Evolutionary conservation across 140 eudicot genomes (phyloP), one percentile per base, ranked within the genome.

Genomic region (Anethum foeniculum): DNA sequence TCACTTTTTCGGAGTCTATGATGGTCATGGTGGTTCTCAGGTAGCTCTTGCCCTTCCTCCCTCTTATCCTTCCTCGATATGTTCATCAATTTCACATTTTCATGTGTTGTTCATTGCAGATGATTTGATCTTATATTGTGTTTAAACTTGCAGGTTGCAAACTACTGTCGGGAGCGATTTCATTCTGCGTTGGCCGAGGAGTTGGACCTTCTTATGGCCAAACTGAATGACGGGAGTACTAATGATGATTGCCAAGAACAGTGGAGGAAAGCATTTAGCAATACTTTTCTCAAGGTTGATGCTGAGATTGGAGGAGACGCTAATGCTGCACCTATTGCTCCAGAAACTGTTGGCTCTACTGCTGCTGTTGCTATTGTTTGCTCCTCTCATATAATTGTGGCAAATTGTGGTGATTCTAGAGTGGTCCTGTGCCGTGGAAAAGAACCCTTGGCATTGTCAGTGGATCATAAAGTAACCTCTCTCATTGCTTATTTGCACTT

Each of bases 1-100:
- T 39, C 97, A 91, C 84, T 91, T 91, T 89, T 93, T 91, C 76
- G 97, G 97, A 62, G 98, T 93, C 46, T 91, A 93, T 79, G 97
- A 93, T 80, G 97, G 97, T 77, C 97, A 93, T 88, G 97, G 97
- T 80, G 97, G 97, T 69, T 87, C 91, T 86, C 96, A 92, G 97
- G 96, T 87, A 75, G 32, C 71, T 32, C 44, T 15, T 21, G 11
- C 36, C 18, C 71, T 8, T 14, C 18, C 78, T 72, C 80, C 15
- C 65, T 54, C 71, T 46, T 47, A 46, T 30, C 12, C 47, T 75
- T 51, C 38, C 71, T 76, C 38, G 4, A 30, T 30, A 12, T 67
- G 73, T 19, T 67, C 5, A 5, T 68, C 44, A 16, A 15, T 68
- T 68, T 32, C 7, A 32, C 14, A 32, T 68, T 14, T 14, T 14